These are phyloP conservation scores for Boletus eberwhitei DNA, from an alignment of 768 basidiomycete genomes.

Conservation along the genomic window DNA sequence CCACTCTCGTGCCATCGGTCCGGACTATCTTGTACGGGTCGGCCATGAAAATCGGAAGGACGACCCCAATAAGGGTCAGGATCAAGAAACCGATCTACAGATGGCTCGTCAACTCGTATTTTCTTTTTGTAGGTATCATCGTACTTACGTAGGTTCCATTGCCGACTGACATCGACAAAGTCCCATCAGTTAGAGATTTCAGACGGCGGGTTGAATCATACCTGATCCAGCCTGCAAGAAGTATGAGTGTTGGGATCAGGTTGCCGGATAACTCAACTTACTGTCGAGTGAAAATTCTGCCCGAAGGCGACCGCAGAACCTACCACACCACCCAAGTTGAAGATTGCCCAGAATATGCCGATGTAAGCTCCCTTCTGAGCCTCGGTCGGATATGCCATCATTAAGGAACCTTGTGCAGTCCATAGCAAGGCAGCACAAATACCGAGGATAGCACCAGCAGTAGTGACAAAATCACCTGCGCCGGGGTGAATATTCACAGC, in stretches of 20 bases:
- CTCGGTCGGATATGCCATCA: constrained; percentile 57
- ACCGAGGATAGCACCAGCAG: constrained; percentile 50
- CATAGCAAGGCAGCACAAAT: constrained; percentile 50
- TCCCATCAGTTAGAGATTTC: neutral
- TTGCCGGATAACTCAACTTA: constrained; percentile 25
- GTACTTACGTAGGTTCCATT: constrained; percentile 79
- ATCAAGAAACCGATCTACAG: constrained; percentile 73
- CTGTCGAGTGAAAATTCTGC: constrained; percentile 61
- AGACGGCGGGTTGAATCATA: constrained; percentile 2
- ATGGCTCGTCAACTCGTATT: neutral
- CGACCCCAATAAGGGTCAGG: constrained; percentile 64
- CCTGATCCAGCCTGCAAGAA: constrained; percentile 27
- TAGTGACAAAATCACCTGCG: constrained; percentile 44
- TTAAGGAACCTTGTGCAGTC: constrained; percentile 50
- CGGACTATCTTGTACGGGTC: constrained; percentile 72
- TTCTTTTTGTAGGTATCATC: constrained; percentile 13
- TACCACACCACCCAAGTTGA: constrained; percentile 78
- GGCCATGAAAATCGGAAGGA: constrained; percentile 64
- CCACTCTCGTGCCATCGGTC: constrained; percentile 68
- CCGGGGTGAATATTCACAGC: constrained; percentile 39
- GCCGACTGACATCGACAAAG: constrained; percentile 40
- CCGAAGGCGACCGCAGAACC: constrained; percentile 75
- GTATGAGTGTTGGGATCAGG: neutral
- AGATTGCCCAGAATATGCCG: constrained; percentile 62
- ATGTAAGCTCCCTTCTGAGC: constrained; percentile 54